Evolutionary conservation across 2,329 filamentous ascomycete genomes (phyloP).

Genomic region (Alternaria sp.): DNA sequence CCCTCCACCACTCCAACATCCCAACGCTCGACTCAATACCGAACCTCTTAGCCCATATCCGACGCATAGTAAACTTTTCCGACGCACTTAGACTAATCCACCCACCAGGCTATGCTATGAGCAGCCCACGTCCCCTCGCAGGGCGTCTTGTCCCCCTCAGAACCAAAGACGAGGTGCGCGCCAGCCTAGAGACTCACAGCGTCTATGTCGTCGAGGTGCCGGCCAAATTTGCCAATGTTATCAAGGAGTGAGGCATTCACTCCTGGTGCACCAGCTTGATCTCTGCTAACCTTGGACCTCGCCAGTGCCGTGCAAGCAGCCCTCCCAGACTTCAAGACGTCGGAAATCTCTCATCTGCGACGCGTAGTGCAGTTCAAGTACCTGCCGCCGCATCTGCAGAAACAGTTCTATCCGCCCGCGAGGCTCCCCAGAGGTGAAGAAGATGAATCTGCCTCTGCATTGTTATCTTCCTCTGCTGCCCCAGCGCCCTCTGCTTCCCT

Average conservation of each 20-base stretch:
- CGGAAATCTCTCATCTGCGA: conserved; percentile 69
- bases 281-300: conserved; percentile 25
- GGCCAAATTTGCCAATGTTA: conserved; percentile 73
- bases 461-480: conserved; percentile 35
- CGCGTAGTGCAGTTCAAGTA: conserved; percentile 77
- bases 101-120: conserved; percentile 37
- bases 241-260: conserved; percentile 70
- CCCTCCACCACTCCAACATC: background rate
- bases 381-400: conserved; percentile 69
- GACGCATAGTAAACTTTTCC: conserved; percentile 8
- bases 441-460: conserved; percentile 41
- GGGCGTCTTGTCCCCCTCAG: conserved; percentile 53
- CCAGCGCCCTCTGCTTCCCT: conserved; percentile 20
- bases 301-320: conserved; percentile 58
- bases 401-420: conserved; percentile 43
- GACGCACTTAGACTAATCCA: conserved; percentile 5
- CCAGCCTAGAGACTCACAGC: conserved; percentile 63
- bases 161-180: conserved; percentile 61
- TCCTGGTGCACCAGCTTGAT: conserved; percentile 18
- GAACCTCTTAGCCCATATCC: conserved; percentile 3
- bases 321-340: conserved; percentile 54
- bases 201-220: conserved; percentile 78
- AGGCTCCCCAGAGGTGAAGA: conserved; percentile 48
- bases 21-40: conserved; percentile 1
- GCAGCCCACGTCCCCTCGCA: conserved; percentile 25